Evolutionary conservation across 1,284 basidiomycete species (phyloP), one percentile per base, ranked within the genome.

Genomic region (Leccinum colubrinum): DNA sequence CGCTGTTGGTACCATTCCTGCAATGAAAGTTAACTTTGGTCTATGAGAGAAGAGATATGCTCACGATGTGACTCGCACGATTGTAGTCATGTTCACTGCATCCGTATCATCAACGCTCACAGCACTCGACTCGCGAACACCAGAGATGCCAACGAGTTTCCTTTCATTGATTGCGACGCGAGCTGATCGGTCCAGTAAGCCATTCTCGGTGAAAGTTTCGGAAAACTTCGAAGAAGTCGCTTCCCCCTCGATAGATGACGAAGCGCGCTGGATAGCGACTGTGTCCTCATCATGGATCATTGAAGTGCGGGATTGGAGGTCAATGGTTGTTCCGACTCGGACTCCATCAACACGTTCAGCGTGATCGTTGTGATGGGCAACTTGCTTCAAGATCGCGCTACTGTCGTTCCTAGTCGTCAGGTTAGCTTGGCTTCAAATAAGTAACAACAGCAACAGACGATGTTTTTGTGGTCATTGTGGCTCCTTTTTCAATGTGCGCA

Each of bases 361-460:
- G 30, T n/a, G 30, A 17, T 50, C 37, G 17, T n/a, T 17, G 12
- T 37, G 17, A 17, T 6, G 6, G 17, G 4, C 7, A 4, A 17
- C 15, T 14, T 25, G 6, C 14, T 33, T 43, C 4, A 56, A 58
- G 5, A 11, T 37, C 2, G 56, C 22, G 3, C 27, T 27, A n/a
- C 14, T 2, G 6, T 61, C 51, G 6, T 43, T 27, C 30, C 66
- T 66, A 39, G 37, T 12, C 17, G 11, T 1, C 6, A 35, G 2
- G 50, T 68, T 12, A 70, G 52, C 15, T 25, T n/a, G 12, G n/a
- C 12, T 27, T 52, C n/a, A 25, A 8, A 20, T 3, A 6, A 8
- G 11, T 30, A 48, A 51, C 4, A 33, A 48, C 55, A 17, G 17
- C 43, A 41, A 60, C 66, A 7, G 12, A 67, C 66, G 6, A 22